Base-by-base conservation (phyloP, 2,329 filamentous ascomycete species). In the Aspergillus carbonarius region DNA sequence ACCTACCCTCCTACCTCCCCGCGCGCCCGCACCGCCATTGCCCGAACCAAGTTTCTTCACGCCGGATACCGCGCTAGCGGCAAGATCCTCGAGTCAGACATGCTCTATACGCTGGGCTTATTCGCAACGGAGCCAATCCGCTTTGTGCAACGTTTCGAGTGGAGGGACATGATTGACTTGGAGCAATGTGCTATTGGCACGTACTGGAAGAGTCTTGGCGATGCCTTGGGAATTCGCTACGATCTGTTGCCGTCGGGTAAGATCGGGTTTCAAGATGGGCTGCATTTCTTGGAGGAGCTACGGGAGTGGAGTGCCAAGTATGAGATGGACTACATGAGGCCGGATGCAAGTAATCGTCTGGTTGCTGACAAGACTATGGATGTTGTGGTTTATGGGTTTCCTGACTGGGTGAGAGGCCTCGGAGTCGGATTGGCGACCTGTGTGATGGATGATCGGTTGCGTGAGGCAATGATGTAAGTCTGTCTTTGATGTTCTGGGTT, bases 171-270 rank as follows among this genome's bases (percentile, higher is more conserved):
- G 39, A 87, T 83, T 10, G 83, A 87, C 0, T 79, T 92, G 76
- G 90, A 93, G 71, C 70, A 78, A 5, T 89, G 87, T 60, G 88
- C 88, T 0, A 71, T 87, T 20, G 86, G 83, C 12, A 86, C 84
- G 0, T 85, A 89, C 68, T 92, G 88, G 89, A 90, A 89, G 71
- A 80, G 80, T 57, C 76, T 92, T 7, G 89, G 88, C 4, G 86
- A 91, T 64, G 83, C 85, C 59, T 88, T 92, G 85, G 82, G 79
- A 0, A 90, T 92, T 55, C 74, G 75, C 3, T 83, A 77, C 47
- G 70, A 71, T 0, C 64, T 55, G 1, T 71, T 85, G 8, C 78
- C 77, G 0, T 79, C 76, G 0, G 66, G 61, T 1, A 63, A 67
- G 18, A 66, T 61, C 1, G 78, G 76, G 0, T 83, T 79, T 64